Percentiles rank a stretch among this genome's conserved stretches.
phyloP scores from a whole-genome alignment of 495 filamentous ascomycete species.

The Cercophora samala region DNA sequence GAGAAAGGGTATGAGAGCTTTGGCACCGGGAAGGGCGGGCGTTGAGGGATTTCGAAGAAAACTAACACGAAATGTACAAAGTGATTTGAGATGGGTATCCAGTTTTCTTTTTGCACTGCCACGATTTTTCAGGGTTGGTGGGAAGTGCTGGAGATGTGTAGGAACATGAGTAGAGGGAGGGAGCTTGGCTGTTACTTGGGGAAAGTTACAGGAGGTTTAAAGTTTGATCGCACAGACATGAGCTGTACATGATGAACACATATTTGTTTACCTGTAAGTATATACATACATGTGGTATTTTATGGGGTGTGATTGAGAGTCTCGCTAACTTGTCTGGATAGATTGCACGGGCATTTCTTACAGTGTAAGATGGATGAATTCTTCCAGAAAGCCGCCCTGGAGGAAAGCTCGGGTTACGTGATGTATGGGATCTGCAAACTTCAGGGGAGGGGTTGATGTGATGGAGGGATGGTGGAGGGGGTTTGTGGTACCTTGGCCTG shows the following conservation, averaged over 20 bases:
- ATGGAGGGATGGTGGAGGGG: background rate
- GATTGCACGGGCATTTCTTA: no score
- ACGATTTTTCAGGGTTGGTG: background rate
- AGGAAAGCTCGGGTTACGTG: no score
- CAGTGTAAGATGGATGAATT: no score
- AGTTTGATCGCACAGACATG: background rate
- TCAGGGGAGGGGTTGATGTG: background rate
- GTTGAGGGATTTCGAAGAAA: background rate
- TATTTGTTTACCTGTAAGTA: no score
- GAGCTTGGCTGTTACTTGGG: background rate
- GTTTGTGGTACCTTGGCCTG: background rate
- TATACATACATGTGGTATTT: no score
- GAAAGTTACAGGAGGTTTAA: background rate
- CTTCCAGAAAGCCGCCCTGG: no score
- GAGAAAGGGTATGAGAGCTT: background rate
- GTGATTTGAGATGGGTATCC: background rate
- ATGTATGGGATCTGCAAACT: background rate
- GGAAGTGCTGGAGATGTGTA: background rate
- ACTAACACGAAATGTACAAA: background rate
- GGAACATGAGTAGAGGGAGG: background rate
- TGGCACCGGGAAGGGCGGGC: background rate
- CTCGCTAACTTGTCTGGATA: no score
- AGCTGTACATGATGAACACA: no score
- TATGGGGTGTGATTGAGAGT: no score
- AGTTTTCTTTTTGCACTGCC: background rate